Conservation (phyloP, 179 eudicot genomes). For the Carnegiea gigantea region DNA sequence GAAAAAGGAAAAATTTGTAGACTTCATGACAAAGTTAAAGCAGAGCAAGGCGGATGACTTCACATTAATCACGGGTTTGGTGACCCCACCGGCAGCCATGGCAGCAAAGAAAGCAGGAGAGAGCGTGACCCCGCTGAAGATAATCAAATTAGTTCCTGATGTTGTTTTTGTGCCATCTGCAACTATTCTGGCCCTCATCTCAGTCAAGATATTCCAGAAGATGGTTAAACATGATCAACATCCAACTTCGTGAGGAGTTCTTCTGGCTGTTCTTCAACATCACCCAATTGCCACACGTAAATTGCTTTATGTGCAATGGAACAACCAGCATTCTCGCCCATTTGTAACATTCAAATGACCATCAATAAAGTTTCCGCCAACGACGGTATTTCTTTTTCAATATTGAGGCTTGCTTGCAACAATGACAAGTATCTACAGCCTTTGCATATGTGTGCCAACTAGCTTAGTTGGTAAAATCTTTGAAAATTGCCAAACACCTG, state of each 20-base stretch:
- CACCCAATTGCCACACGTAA: not conserved
- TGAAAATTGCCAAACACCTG: no score
- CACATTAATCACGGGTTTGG: slow-evolving; percentile 66
- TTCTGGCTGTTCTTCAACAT: not conserved
- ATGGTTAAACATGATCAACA: slow-evolving; percentile 23
- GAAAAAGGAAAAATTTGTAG: slow-evolving; percentile 51
- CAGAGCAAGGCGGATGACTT: slow-evolving; percentile 53
- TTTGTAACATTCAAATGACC: not conserved
- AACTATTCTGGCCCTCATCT: slow-evolving; percentile 69
- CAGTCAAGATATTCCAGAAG: slow-evolving; percentile 56
- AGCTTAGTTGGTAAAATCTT: no score
- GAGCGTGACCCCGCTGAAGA: slow-evolving; percentile 57
- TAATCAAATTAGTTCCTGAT: slow-evolving; percentile 75
- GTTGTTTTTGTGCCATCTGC: slow-evolving; percentile 77
- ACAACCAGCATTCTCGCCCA: not conserved
- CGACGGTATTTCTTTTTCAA: no score
- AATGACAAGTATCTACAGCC: no score
- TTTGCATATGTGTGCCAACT: no score
- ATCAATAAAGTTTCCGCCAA: not conserved
- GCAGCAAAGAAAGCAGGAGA: slow-evolving; percentile 85
- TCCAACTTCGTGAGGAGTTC: not conserved
- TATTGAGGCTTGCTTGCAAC: no score
- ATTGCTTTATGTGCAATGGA: not conserved
- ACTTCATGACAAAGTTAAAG: slow-evolving; percentile 55
- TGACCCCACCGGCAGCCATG: slow-evolving; percentile 93